Conservation (phyloP, 2,329 filamentous ascomycete species). For the Beauveria pseudobassiana region DNA sequence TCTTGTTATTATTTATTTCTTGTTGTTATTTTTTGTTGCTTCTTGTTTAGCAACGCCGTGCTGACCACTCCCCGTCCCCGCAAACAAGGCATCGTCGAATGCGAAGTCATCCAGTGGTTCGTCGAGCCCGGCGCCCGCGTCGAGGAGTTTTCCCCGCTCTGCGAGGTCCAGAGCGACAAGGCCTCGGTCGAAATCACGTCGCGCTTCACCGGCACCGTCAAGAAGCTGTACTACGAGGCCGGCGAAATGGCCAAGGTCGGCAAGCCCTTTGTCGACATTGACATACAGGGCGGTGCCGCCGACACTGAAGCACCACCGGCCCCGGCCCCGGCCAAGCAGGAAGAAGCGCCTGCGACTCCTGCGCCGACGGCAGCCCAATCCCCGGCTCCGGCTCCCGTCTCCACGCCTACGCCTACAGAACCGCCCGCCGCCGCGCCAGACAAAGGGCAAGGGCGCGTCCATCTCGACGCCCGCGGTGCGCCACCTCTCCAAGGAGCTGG, state of each 20-base stretch:
- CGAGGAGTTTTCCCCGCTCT: slow-evolving; percentile 95
- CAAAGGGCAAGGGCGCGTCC: slow-evolving; percentile 57
- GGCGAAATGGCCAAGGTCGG: slow-evolving; percentile 96
- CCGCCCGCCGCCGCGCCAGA: slow-evolving; percentile 14
- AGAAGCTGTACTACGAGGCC: slow-evolving; percentile 90
- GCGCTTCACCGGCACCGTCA: slow-evolving; percentile 89
- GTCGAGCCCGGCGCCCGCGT: slow-evolving; percentile 91
- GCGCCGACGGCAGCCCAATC: slow-evolving; percentile 11
- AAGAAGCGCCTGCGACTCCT: slow-evolving; percentile 14
- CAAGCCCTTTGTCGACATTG: slow-evolving; percentile 89
- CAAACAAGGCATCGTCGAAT: slow-evolving; percentile 80
- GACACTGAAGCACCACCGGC: slow-evolving; percentile 26
- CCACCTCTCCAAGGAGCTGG: slow-evolving; percentile 73
- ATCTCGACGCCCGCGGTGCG: slow-evolving; percentile 90
- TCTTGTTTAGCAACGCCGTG: neutral
- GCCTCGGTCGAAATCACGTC: slow-evolving; percentile 88
- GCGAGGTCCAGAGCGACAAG: slow-evolving; percentile 98
- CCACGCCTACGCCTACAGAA: neutral
- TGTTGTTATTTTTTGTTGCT: neutral
- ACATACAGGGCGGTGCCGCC: slow-evolving; percentile 71
- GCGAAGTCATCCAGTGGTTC: slow-evolving; percentile 99
- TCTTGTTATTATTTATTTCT: neutral
- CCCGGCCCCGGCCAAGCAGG: slow-evolving; percentile 22
- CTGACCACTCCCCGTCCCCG: neutral
- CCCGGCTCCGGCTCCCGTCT: neutral